phyloP scores from a whole-genome alignment of 2,329 filamentous ascomycete species.

The Calycina marina region DNA sequence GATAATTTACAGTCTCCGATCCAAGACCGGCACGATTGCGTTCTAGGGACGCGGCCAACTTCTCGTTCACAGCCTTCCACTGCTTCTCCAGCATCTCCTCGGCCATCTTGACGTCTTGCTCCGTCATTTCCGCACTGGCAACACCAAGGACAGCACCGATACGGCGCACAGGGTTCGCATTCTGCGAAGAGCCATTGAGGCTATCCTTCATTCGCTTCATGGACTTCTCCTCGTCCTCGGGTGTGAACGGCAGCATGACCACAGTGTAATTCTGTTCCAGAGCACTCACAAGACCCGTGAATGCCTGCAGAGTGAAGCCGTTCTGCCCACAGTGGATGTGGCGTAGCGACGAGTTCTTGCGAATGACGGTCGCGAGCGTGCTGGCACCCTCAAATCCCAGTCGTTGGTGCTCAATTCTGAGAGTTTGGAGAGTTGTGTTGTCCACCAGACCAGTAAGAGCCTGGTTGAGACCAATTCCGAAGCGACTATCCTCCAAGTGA shows the following conservation, averaged over 20 bases:
- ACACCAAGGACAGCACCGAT: no score
- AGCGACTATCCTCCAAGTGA: conserved; percentile 53
- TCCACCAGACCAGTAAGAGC: conserved; percentile 49
- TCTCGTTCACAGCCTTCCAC: not conserved
- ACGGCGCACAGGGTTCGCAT: no score
- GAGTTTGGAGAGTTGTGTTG: conserved; percentile 44
- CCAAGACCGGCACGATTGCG: conserved; percentile 14
- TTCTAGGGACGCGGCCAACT: not conserved
- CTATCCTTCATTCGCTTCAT: conserved; percentile 33
- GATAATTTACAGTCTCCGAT: conserved; percentile 19
- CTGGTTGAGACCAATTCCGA: conserved; percentile 53
- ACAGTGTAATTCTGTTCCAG: conserved; percentile 50
- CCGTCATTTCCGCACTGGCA: not conserved
- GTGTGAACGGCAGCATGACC: conserved; percentile 47
- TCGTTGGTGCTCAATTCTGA: conserved; percentile 54
- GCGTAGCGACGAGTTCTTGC: conserved; percentile 44
- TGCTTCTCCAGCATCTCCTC: not conserved
- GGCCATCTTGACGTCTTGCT: not conserved
- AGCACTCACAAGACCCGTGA: conserved; percentile 54
- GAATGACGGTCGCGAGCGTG: conserved; percentile 52
- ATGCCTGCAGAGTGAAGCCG: conserved; percentile 54
- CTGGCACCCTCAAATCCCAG: conserved; percentile 55
- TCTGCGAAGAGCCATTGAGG: no score
- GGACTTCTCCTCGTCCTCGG: conserved; percentile 43
- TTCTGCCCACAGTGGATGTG: conserved; percentile 61